These are phyloP conservation scores for Triangularia verruculosa DNA, from an alignment of 2,329 filamentous ascomycete species.

Conservation along the genomic window DNA sequence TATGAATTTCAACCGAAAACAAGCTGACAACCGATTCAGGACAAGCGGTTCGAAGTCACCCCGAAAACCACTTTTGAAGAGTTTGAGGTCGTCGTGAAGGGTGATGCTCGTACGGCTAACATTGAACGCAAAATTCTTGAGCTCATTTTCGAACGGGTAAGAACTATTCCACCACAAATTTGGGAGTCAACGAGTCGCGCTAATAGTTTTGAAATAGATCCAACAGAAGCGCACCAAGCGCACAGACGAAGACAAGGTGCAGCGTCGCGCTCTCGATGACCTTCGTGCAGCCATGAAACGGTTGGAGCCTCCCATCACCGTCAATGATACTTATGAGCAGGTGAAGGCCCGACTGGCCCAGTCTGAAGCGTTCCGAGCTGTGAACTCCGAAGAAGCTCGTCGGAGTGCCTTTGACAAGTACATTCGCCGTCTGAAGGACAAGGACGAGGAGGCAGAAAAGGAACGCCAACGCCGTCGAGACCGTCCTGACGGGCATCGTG, in stretches of 20 bases:
- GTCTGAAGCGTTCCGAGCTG: conserved; percentile 77
- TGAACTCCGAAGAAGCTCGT: conserved; percentile 79
- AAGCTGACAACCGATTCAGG: conserved; percentile 53
- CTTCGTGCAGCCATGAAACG: conserved; percentile 85
- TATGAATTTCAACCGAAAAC: neutral
- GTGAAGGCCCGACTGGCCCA: conserved; percentile 76
- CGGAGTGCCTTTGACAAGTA: conserved; percentile 87
- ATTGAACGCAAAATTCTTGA: conserved; percentile 76
- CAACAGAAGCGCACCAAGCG: conserved; percentile 74
- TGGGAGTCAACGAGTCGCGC: neutral
- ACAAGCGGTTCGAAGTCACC: conserved; percentile 88
- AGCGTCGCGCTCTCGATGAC: conserved; percentile 79
- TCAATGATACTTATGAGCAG: conserved; percentile 84
- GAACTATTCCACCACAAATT: neutral
- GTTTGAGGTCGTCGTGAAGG: conserved; percentile 76
- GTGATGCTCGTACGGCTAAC: conserved; percentile 83
- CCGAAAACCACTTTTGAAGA: conserved; percentile 84
- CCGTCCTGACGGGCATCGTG: conserved; percentile 55
- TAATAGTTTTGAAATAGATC: conserved; percentile 48
- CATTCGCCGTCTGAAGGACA: conserved; percentile 85
- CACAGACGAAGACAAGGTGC: conserved; percentile 80
- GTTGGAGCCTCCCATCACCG: conserved; percentile 75
- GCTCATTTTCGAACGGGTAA: conserved; percentile 78
- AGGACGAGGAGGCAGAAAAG: conserved; percentile 77
- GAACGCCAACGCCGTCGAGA: conserved; percentile 59